Base-by-base conservation (phyloP, 495 filamentous ascomycete genomes). In the Barbatosphaeria neglecta region DNA sequence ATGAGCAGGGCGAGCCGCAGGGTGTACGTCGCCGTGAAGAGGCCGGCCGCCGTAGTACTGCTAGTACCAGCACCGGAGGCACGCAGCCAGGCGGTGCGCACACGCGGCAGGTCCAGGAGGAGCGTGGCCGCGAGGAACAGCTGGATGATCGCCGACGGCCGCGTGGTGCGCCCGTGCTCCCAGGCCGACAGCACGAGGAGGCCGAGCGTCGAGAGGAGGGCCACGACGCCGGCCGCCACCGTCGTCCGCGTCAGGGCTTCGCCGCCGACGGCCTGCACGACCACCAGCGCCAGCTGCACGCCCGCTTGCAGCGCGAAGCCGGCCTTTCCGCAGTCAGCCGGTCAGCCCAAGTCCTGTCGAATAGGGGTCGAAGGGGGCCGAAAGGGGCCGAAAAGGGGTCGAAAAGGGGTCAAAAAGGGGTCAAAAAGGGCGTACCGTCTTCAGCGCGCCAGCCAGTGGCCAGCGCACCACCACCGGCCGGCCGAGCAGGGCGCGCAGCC, bases 91-190 rank as follows among this genome's bases (percentile, higher is more conserved):
- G 47, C 50, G 11, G 52, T 68, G 11, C 67, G 53, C 7, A 54
- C 44, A 22, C 59, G 62, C 18, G 56, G 70, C 24, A 63, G 57
- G 57, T 80, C 77, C 35, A 81, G 71, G 16, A 78, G 48, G 17
- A 75, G 41, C 2, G 73, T 68, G 47, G 73, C 52, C 35, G 77
- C 58, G 3, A 82, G 65, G 54, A 79, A 83, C 10, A 66, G 46
- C 46, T 75, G 71, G 37, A 82, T 54, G 13, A 80, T 46, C 0
- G 22, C 6, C 8, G 33, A 51, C 20, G 67, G 62, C 4, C 57
- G 53, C 3, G 66, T 39, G 18, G 60, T 54, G 17, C 53, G 44
- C 1, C 42, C 24, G 23, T 67, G 59, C 39, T 70, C 64, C 27
- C 59, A 43, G 35, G 54, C 53, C 3, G 67, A 69, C 11, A 69